Conservation (phyloP, 768 basidiomycete species). For the Trametes maxima region DNA sequence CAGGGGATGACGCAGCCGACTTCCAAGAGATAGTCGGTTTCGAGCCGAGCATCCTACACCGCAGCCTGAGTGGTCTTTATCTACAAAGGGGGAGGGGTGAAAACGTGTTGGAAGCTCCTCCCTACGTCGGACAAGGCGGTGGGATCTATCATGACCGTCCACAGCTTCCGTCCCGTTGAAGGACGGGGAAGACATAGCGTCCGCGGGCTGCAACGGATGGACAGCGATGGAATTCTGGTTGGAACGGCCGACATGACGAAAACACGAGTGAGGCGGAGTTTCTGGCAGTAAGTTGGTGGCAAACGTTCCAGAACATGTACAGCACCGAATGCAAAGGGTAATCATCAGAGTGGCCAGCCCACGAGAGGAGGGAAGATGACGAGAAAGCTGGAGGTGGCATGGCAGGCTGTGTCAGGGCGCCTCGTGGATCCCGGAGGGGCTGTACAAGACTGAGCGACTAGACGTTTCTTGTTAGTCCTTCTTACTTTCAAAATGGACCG, state of each 20-base stretch:
- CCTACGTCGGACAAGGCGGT: conserved; percentile 10
- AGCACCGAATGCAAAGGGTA: not conserved
- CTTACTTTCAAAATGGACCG: not conserved
- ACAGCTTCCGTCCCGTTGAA: conserved; percentile 19
- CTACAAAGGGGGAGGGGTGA: not conserved
- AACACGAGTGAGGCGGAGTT: conserved; percentile 18
- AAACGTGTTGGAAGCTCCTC: conserved; percentile 3
- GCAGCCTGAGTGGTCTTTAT: conserved; percentile 3
- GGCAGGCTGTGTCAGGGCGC: conserved; percentile 12
- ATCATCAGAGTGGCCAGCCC: not conserved
- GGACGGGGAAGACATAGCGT: conserved; percentile 1
- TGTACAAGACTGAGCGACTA: conserved; percentile 5
- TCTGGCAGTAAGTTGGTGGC: conserved; percentile 3
- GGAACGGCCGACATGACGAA: conserved; percentile 17
- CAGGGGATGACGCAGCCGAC: conserved; percentile 6
- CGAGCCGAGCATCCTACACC: not conserved
- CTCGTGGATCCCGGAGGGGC: conserved; percentile 11
- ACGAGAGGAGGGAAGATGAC: not conserved
- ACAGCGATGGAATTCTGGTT: conserved; percentile 16
- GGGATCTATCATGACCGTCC: conserved; percentile 11
- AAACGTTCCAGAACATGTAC: conserved; percentile 14
- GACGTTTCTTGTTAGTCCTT: not conserved
- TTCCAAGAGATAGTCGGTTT: conserved; percentile 1
- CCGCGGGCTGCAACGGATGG: not conserved
- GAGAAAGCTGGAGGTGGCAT: not conserved